These are phyloP conservation scores for Leccinum ponderosum DNA, from an alignment of 1,284 basidiomycete genomes.

Conservation along the genomic window DNA sequence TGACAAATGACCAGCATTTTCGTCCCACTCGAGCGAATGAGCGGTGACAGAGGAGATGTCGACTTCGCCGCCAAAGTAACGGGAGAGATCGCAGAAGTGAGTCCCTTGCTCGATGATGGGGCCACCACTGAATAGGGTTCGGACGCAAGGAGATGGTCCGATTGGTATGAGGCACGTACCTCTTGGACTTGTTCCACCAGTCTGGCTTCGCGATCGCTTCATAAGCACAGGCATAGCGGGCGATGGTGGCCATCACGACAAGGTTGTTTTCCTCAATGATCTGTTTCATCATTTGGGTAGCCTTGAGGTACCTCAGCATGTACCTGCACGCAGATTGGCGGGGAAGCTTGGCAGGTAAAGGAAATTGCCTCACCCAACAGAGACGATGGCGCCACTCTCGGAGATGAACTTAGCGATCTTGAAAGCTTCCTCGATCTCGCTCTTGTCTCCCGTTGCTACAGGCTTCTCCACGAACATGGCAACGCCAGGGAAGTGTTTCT, in stretches of 20 bases:
- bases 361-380: constrained; percentile 69
- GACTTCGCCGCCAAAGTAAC: constrained; percentile 98
- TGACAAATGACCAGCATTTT: constrained; percentile 83
- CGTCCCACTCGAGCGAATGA: constrained; percentile 90
- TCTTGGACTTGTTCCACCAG: constrained; percentile 98
- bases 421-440: constrained; percentile 69
- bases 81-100: constrained; percentile 87
- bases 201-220: constrained; percentile 87
- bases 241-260: constrained; percentile 96
- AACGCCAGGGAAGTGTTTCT: constrained; percentile 87
- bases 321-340: constrained; percentile 47
- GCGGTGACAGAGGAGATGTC: constrained; percentile 83
- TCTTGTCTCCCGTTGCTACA: constrained; percentile 79
- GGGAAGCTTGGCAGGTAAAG: constrained; percentile 1
- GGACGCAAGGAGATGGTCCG: not conserved
- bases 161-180: constrained; percentile 49
- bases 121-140: constrained; percentile 58
- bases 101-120: constrained; percentile 98
- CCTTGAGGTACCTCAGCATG: constrained; percentile 93
- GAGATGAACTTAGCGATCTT: constrained; percentile 67
- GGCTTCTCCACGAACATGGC: constrained; percentile 98
- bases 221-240: constrained; percentile 94
- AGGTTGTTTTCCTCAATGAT: constrained; percentile 95
- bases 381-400: constrained; percentile 77
- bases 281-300: constrained; percentile 97